A percentile compares a stretch with the other conserved stretches of the same genome.
Evolutionary conservation across 192 early-diverging fungal species (phyloP).

Genomic region (Coemansia sp.): DNA sequence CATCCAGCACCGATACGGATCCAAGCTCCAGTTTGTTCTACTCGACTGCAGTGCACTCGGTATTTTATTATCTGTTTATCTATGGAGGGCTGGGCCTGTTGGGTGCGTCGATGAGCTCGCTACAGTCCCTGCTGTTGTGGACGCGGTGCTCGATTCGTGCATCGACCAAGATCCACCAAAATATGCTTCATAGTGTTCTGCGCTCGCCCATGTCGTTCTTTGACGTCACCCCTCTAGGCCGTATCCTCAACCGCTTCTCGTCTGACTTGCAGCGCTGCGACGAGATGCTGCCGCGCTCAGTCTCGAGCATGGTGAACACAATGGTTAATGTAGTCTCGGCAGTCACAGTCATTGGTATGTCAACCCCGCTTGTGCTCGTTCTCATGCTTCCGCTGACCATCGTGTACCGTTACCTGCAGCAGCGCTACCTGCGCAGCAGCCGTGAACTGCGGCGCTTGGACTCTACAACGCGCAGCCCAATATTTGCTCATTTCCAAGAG

Average conservation of each 20-base stretch:
- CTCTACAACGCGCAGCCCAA: no score
- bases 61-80: constrained; percentile 1
- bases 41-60: background rate
- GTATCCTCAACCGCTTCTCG: constrained; percentile 9
- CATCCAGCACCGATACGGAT: background rate
- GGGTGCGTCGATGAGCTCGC: background rate
- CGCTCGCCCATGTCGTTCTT: constrained; percentile 16
- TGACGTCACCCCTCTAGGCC: constrained; percentile 8
- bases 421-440: no score
- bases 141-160: background rate
- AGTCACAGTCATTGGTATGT: no score
- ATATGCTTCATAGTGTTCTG: constrained; percentile 6
- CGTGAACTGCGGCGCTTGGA: no score
- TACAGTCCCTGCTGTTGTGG: background rate
- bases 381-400: no score
- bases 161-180: constrained; percentile 3
- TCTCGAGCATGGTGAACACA: no score
- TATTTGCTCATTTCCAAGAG: no score
- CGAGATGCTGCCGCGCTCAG: background rate
- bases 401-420: no score
- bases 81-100: constrained; percentile 4
- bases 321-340: no score
- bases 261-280: constrained; percentile 3
- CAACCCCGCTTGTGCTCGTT: no score
- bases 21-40: background rate